Base-by-base conservation (phyloP, 2,329 filamentous ascomycete genomes). In the Colletotrichum chrysophilum region DNA sequence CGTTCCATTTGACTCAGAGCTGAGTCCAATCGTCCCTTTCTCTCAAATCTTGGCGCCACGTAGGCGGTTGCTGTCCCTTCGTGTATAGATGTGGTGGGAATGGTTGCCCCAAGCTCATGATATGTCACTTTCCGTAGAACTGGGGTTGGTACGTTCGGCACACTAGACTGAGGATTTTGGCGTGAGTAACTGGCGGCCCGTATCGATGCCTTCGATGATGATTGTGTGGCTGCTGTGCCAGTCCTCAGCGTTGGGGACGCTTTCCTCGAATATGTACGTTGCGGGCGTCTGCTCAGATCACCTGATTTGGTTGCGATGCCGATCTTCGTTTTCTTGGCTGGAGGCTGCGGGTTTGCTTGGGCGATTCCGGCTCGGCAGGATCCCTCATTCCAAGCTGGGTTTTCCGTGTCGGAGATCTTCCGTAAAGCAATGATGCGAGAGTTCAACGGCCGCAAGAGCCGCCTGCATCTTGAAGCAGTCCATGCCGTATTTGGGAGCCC, bases 391-490 rank as follows among this genome's bases (percentile, higher is more conserved):
- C 14, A 12, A 26, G 32, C 14, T 10, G 36, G 16, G 36, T 34
- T 67, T 28, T 79, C 76, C 60, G 82, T 77, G 66, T 79, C 52
- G 67, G 80, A 79, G 12, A 86, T 80, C 58, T 83, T 85, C 43
- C 84, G 84, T 7, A 89, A 79, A 3, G 82, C 79, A n/a, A 81
- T 78, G 28, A 89, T 78, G 12, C 87, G 85, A 9, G 86, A 83
- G 34, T 88, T 83, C 1, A 90, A 79, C 38, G 88, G 88, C 4
- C 88, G 86, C 21, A 90, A 83, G 7, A 89, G 79, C 4, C 87
- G 84, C 64, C 87, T 85, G 60, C 88, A 90, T 71, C 87, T 82
- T 66, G 86, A 84, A 7, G 88, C 86, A 6, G 87, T 89, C 88
- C 88, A 90, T 14, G 58, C 12, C 5, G 43, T 18, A 8, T 16